These are phyloP conservation scores for Neocatenulostroma microsporum DNA, from an alignment of 2,329 filamentous ascomycete genomes.

Conservation along the genomic window DNA sequence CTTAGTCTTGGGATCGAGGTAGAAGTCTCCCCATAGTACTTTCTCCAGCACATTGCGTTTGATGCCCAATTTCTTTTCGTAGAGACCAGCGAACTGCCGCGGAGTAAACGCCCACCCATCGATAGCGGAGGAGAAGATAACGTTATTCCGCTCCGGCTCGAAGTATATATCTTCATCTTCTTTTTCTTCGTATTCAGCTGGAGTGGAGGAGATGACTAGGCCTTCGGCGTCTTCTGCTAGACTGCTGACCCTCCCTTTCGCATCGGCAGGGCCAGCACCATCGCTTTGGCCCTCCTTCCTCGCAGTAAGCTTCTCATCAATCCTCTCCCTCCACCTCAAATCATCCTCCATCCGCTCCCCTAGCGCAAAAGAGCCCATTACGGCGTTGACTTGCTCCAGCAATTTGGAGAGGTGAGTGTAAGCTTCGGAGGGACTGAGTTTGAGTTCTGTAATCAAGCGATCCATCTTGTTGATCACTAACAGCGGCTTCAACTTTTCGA, in stretches of 20 bases:
- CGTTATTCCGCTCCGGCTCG: constrained; percentile 93
- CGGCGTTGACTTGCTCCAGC: constrained; percentile 99
- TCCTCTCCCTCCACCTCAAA: constrained; percentile 84
- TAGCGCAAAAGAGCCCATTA: constrained; percentile 97
- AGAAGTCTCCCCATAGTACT: constrained; percentile 99
- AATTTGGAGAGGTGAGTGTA: constrained; percentile 99
- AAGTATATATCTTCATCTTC: constrained; percentile 99
- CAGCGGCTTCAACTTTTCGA: constrained; percentile 99
- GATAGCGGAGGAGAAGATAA: constrained; percentile 98
- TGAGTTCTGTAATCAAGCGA: constrained; percentile 85
- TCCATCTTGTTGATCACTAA: constrained; percentile 99
- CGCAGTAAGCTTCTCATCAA: constrained; percentile 76
- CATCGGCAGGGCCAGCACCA: constrained; percentile 15
- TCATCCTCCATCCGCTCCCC: constrained; percentile 99
- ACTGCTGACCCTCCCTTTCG: constrained; percentile 40
- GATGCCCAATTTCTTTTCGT: constrained; percentile 99
- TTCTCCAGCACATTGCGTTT: constrained; percentile 99
- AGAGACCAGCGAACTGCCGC: constrained; percentile 90
- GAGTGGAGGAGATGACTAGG: constrained; percentile 65
- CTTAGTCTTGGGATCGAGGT: constrained; percentile 99
- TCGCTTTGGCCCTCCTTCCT: constrained; percentile 24
- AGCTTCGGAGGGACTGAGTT: constrained; percentile 85
- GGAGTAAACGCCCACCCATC: constrained; percentile 99
- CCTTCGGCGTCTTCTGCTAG: constrained; percentile 49
- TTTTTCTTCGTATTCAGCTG: constrained; percentile 98